A percentile compares a stretch with the other conserved stretches of the same genome.
Conservation (phyloP, 768 basidiomycete species). For the Psilocybe cubensis region DNA sequence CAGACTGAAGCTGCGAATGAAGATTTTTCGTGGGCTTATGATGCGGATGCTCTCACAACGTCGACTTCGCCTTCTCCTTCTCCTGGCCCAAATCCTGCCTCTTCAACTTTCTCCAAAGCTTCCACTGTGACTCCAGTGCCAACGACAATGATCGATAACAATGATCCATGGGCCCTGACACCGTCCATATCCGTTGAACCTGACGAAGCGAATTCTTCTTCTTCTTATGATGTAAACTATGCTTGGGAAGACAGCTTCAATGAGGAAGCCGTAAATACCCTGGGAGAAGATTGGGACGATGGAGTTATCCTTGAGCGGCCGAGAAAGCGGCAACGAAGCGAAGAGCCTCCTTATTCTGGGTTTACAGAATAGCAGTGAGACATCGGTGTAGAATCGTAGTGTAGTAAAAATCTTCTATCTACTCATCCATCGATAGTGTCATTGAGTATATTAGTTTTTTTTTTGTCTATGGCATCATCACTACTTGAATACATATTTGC, state of each 20-base stretch:
- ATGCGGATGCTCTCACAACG: constrained; percentile 31
- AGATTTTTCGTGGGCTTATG: constrained; percentile 49
- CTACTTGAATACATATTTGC: not conserved
- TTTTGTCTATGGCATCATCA: not conserved
- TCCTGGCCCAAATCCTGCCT: not conserved
- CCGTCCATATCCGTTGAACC: constrained; percentile 7
- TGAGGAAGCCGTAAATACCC: constrained; percentile 10
- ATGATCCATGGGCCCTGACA: constrained; percentile 13
- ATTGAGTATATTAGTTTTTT: not conserved
- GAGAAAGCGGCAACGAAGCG: constrained; percentile 36
- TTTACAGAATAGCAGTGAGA: not conserved
- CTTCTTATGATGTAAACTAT: constrained; percentile 20
- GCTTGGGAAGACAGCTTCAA: constrained; percentile 20
- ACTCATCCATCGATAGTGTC: constrained; percentile 1
- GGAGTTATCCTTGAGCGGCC: constrained; percentile 19
- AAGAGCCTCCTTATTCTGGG: constrained; percentile 17
- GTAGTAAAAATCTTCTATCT: not conserved
- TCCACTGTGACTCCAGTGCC: not conserved
- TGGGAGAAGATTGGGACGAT: constrained; percentile 17
- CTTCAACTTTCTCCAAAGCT: not conserved
- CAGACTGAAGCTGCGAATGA: constrained; percentile 27
- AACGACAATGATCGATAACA: constrained; percentile 1
- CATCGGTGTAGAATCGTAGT: not conserved
- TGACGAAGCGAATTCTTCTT: constrained; percentile 13
- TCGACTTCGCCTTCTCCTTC: constrained; percentile 11